Percentiles rank a stretch among this genome's conserved stretches.
Conservation (phyloP, 2,329 filamentous ascomycete species). For the Ophiocordyceps robertsii region DNA sequence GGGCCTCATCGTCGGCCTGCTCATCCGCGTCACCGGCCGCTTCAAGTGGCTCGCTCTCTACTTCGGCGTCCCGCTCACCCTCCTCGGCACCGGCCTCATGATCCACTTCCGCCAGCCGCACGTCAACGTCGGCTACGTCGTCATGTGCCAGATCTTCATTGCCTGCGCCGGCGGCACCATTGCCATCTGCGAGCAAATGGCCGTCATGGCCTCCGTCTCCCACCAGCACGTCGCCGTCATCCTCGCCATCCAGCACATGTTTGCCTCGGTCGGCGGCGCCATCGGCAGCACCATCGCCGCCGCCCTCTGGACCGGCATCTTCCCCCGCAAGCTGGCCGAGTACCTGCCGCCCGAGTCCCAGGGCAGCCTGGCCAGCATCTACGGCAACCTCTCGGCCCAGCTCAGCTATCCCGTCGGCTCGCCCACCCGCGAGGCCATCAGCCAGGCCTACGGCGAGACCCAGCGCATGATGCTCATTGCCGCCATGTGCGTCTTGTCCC, state of each 20-base stretch:
- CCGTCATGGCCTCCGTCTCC: constrained; percentile 16
- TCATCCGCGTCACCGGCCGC: constrained; percentile 33
- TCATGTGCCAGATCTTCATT: constrained; percentile 25
- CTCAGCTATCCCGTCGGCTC: too few relatives aligned
- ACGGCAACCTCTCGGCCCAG: too few relatives aligned
- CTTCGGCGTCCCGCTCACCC: constrained; percentile 39
- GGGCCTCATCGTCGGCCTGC: constrained; percentile 30
- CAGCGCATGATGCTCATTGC: too few relatives aligned
- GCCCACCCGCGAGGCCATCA: too few relatives aligned
- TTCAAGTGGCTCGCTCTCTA: constrained; percentile 39
- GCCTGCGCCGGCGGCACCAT: constrained; percentile 13
- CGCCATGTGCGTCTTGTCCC: constrained; percentile 7
- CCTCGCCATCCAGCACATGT: constrained; percentile 14
- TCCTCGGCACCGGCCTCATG: constrained; percentile 42
- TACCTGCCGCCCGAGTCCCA: too few relatives aligned
- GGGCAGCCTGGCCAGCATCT: too few relatives aligned
- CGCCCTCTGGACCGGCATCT: too few relatives aligned
- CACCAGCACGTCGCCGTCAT: constrained; percentile 19
- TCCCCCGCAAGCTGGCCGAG: too few relatives aligned
- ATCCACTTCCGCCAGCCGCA: constrained; percentile 41
- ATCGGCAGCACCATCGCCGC: too few relatives aligned
- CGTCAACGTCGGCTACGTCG: constrained; percentile 28
- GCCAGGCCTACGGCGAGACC: too few relatives aligned
- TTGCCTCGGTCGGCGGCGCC: too few relatives aligned
- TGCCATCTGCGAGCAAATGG: constrained; percentile 16